Evolutionary conservation across 441 rosid genomes (phyloP).

Genomic region (Iberis amara): DNA sequence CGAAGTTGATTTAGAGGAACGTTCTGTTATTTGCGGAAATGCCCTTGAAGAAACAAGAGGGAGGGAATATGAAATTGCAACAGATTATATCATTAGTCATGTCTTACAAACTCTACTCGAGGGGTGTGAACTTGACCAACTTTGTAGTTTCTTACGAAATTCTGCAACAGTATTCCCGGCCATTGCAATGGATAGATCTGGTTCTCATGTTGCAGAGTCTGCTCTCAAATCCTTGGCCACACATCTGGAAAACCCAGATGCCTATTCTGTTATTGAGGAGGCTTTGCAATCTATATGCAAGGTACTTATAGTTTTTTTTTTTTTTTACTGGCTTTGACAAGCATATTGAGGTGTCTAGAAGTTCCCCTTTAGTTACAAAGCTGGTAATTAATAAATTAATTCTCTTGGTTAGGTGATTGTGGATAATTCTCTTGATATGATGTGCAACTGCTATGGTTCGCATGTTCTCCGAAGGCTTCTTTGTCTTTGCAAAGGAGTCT

Average conservation of each 20-base stretch:
- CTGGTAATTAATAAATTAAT: slow-evolving; percentile 10
- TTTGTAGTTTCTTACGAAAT: slow-evolving; percentile 66
- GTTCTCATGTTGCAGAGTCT: slow-evolving; percentile 92
- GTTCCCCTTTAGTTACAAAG: slow-evolving; percentile 1
- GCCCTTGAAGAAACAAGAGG: slow-evolving; percentile 91
- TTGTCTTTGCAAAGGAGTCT: slow-evolving; percentile 75
- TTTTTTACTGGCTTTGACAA: background rate
- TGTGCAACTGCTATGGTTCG: slow-evolving; percentile 80
- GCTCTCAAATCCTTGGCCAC: slow-evolving; percentile 73
- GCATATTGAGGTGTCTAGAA: slow-evolving; percentile 1
- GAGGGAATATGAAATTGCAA: slow-evolving; percentile 79
- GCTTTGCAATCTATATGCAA: slow-evolving; percentile 61
- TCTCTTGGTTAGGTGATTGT: slow-evolving; percentile 52
- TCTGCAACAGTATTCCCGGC: slow-evolving; percentile 60
- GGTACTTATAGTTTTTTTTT: slow-evolving; percentile 37
- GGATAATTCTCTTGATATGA: slow-evolving; percentile 50
- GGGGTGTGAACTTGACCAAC: slow-evolving; percentile 75
- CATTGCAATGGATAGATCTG: slow-evolving; percentile 86
- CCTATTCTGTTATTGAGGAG: slow-evolving; percentile 57
- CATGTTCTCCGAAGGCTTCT: slow-evolving; percentile 87
- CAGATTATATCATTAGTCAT: slow-evolving; percentile 86
- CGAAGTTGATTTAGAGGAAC: slow-evolving; percentile 70
- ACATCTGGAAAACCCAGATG: slow-evolving; percentile 65
- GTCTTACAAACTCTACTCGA: slow-evolving; percentile 76
- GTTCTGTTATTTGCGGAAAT: slow-evolving; percentile 61